A percentile compares a stretch with the other conserved stretches of the same genome.
Evolutionary conservation across 768 basidiomycete genomes (phyloP).

Genomic region (Russula sp.): DNA sequence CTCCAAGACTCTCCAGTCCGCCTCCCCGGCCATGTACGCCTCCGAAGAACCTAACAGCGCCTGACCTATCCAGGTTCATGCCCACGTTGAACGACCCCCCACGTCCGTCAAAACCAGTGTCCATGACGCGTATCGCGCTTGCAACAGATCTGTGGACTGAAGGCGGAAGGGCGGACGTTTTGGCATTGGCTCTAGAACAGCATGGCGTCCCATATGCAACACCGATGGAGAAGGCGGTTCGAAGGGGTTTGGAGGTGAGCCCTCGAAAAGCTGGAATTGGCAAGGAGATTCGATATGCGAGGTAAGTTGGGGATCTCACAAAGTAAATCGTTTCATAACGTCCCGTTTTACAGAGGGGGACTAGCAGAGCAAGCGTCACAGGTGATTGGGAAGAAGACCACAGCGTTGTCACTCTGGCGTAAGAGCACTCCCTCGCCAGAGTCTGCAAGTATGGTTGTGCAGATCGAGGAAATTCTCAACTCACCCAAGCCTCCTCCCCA

Average conservation of each 20-base stretch:
- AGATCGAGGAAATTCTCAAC: conserved; percentile 17
- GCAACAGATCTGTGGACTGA: conserved; percentile 54
- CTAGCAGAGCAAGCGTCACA: conserved; percentile 25
- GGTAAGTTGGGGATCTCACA: conserved; percentile 39
- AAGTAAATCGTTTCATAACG: background rate
- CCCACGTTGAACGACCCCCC: background rate
- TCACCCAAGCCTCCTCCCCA: conserved; percentile 12
- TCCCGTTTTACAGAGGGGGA: conserved; percentile 12
- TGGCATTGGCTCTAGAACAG: conserved; percentile 53
- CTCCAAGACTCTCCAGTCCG: background rate
- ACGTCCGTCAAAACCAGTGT: conserved; percentile 44
- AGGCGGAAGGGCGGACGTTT: conserved; percentile 47
- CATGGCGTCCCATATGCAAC: conserved; percentile 41
- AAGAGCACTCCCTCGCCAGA: conserved; percentile 19
- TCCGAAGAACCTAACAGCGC: conserved; percentile 7
- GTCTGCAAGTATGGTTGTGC: conserved; percentile 15
- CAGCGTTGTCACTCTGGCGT: conserved; percentile 22
- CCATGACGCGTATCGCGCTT: conserved; percentile 50
- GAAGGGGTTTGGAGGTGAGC: conserved; percentile 55
- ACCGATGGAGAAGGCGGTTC: conserved; percentile 39
- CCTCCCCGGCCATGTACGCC: conserved; percentile 22
- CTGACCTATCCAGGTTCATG: conserved; percentile 8
- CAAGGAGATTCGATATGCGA: conserved; percentile 45
- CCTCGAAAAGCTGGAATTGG: conserved; percentile 49
- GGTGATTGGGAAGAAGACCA: conserved; percentile 13